Conservation (phyloP, 2,329 filamentous ascomycete genomes). For the Aspergillus novoparasiticus region DNA sequence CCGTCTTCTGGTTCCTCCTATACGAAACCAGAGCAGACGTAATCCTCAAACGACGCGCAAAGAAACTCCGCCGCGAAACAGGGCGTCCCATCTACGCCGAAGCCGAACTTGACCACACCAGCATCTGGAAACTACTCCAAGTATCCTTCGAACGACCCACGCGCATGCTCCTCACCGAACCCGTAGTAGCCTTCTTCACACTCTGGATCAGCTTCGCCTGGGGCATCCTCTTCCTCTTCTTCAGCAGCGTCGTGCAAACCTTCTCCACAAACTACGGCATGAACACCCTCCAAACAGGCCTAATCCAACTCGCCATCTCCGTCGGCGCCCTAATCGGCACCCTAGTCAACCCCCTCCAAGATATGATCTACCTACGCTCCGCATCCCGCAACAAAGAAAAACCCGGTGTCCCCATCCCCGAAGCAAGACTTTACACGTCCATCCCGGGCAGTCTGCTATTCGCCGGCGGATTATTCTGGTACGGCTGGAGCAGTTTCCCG, state of each 20-base stretch:
- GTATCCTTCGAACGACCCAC: slow-evolving; percentile 45
- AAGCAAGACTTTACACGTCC: slow-evolving; percentile 47
- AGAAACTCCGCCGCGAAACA: slow-evolving; percentile 42
- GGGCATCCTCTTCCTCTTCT: slow-evolving; percentile 49
- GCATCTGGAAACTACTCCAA: slow-evolving; percentile 33
- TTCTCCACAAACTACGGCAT: slow-evolving; percentile 43
- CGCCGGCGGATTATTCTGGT: slow-evolving; percentile 38
- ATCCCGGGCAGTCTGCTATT: slow-evolving; percentile 44
- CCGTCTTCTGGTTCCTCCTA: slow-evolving; percentile 46
- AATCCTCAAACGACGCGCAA: slow-evolving; percentile 43
- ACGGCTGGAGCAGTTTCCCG: slow-evolving; percentile 34
- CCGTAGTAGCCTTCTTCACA: slow-evolving; percentile 47
- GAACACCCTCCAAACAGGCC: slow-evolving; percentile 36
- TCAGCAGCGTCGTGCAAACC: slow-evolving; percentile 44
- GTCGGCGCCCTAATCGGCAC: slow-evolving; percentile 47
- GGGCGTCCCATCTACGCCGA: slow-evolving; percentile 32
- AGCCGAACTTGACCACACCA: slow-evolving; percentile 26
- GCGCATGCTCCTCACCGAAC: slow-evolving; percentile 45
- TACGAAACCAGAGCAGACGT: slow-evolving; percentile 47
- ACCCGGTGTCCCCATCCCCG: slow-evolving; percentile 44
- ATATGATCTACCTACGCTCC: slow-evolving; percentile 30
- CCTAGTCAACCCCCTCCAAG: slow-evolving; percentile 43
- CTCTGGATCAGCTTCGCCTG: slow-evolving; percentile 49
- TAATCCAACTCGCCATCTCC: slow-evolving; percentile 47
- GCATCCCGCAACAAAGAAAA: slow-evolving; percentile 34